Evolutionary conservation across 192 early-diverging fungal species (phyloP).

Genomic region (Backusella australiensis): DNA sequence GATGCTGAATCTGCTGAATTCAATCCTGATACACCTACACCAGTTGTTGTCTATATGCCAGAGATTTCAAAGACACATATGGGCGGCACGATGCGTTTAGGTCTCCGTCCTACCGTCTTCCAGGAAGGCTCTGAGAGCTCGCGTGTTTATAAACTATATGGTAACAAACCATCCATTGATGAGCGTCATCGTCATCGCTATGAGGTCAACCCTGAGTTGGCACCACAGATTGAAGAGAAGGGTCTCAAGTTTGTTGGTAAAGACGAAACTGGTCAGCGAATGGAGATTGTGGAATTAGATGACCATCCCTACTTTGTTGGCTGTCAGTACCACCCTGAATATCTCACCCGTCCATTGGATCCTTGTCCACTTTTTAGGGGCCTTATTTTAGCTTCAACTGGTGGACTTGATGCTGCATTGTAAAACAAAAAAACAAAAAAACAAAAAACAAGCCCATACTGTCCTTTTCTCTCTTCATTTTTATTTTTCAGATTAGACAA

Average conservation of each 20-base stretch:
- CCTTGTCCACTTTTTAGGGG: conserved; percentile 94
- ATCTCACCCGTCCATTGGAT: conserved; percentile 89
- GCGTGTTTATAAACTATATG: conserved; percentile 69
- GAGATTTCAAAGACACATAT: conserved; percentile 90
- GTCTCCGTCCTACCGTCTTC: conserved; percentile 82
- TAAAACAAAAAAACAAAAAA: neutral
- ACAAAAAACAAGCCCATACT: too few species aligned
- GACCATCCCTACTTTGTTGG: conserved; percentile 94
- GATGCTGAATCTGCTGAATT: conserved; percentile 89
- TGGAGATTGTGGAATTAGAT: conserved; percentile 93
- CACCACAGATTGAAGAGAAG: conserved; percentile 69
- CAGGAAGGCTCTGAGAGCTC: conserved; percentile 61
- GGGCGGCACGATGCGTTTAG: conserved; percentile 98
- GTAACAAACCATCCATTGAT: conserved; percentile 52
- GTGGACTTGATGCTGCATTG: conserved; percentile 55
- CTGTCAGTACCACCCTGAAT: conserved; percentile 97
- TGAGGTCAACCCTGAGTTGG: conserved; percentile 92
- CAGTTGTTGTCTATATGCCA: conserved; percentile 95
- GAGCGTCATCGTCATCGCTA: conserved; percentile 98
- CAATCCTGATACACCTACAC: conserved; percentile 61
- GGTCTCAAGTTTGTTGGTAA: conserved; percentile 89
- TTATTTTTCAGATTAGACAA: neutral
- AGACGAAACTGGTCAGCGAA: conserved; percentile 94
- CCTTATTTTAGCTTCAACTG: conserved; percentile 83
- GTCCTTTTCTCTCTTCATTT: neutral